Percentiles rank a stretch among this genome's conserved stretches.
These are phyloP conservation scores for Tricholoma terreum DNA, from an alignment of 768 basidiomycete genomes.

Conservation along the genomic window DNA sequence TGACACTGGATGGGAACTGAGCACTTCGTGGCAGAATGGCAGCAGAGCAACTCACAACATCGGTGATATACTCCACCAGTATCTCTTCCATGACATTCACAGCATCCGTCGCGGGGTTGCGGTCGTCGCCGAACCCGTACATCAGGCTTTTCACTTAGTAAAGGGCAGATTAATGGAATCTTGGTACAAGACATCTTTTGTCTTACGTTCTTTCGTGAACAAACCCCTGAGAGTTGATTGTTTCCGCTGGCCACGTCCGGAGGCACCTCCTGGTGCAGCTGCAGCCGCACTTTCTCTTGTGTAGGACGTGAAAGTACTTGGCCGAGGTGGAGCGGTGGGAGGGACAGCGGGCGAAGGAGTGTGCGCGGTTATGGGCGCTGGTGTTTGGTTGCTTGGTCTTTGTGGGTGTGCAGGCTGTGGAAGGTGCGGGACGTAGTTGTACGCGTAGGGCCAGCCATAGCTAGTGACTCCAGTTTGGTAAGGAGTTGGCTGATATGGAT, in stretches of 20 bases:
- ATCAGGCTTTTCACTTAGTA: conserved; percentile 75
- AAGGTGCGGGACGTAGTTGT: conserved; percentile 32
- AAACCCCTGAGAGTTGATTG: conserved; percentile 70
- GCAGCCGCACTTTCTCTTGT: conserved; percentile 49
- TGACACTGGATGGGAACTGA: conserved; percentile 52
- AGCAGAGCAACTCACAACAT: conserved; percentile 61
- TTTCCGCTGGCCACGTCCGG: conserved; percentile 53
- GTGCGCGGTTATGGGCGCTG: conserved; percentile 26
- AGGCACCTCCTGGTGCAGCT: conserved; percentile 34
- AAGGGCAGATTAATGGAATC: conserved; percentile 9
- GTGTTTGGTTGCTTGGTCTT: conserved; percentile 25
- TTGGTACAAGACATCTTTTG: not conserved
- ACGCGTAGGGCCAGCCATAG: conserved; percentile 66
- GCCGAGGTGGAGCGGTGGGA: conserved; percentile 27
- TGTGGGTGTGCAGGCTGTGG: conserved; percentile 23
- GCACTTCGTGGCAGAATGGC: conserved; percentile 6
- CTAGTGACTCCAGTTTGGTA: conserved; percentile 68
- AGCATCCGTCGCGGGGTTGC: conserved; percentile 83
- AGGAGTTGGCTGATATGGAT: conserved; percentile 43
- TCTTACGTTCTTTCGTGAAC: conserved; percentile 80
- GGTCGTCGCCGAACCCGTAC: conserved; percentile 94
- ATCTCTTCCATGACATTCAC: conserved; percentile 95
- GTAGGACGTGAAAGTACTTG: conserved; percentile 56
- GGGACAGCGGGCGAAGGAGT: conserved; percentile 25
- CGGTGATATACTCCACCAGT: conserved; percentile 84